Conservation (phyloP, 306 rosid genomes). For the Trifolium fragiferum region DNA sequence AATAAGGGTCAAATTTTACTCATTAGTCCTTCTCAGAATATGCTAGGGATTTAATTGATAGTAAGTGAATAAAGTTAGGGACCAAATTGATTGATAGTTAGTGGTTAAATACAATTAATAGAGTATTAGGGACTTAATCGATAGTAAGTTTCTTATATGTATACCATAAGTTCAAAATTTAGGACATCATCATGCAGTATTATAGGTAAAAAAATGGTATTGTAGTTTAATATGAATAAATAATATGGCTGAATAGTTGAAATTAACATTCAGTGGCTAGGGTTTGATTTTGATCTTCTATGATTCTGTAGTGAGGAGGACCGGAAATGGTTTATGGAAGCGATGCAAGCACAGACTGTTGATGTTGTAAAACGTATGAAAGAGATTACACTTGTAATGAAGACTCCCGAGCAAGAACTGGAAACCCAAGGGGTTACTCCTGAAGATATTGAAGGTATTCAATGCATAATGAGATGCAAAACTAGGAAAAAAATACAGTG, state of each 20-base stretch:
- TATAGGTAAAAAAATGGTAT: not conserved
- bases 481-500: not conserved
- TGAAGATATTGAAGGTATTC: slow-evolving; percentile 75
- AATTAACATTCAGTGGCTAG: slow-evolving; percentile 1
- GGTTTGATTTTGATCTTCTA: slow-evolving; percentile 11
- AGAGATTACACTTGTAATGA: slow-evolving; percentile 88
- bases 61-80: no score
- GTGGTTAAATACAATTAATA: no score
- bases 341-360: slow-evolving; percentile 80
- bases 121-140: no score
- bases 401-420: slow-evolving; percentile 85
- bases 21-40: no score
- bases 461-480: not conserved
- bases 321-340: slow-evolving; percentile 88
- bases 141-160: not conserved
- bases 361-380: slow-evolving; percentile 93
- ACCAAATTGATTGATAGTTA: no score
- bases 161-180: not conserved
- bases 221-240: slow-evolving; percentile 18
- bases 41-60: no score
- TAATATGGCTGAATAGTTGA: not conserved
- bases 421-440: slow-evolving; percentile 83
- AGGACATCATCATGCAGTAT: not conserved
- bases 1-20: no score
- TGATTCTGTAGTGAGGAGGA: slow-evolving; percentile 80